phyloP scores from a whole-genome alignment of 306 rosid genomes.

The Vigna radiata region DNA sequence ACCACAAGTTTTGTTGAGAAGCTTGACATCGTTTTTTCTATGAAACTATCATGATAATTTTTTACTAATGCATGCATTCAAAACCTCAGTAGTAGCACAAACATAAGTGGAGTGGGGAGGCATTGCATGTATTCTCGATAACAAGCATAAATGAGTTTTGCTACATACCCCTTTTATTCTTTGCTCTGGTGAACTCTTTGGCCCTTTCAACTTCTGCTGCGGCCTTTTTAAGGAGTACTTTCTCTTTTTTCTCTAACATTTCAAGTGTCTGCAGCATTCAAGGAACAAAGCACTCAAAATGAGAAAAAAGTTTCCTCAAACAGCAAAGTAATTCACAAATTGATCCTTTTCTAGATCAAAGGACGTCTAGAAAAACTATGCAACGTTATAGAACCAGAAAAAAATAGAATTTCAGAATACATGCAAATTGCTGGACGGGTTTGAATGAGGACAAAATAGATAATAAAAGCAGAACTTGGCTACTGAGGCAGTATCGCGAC shows the following conservation, averaged over 20 bases:
- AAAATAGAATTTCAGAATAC: not conserved
- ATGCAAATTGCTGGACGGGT: not conserved
- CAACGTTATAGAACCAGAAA: not conserved
- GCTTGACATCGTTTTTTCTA: conserved; percentile 9
- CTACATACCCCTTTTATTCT: conserved; percentile 87
- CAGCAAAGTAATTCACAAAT: conserved; percentile 7
- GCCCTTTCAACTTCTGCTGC: conserved; percentile 88
- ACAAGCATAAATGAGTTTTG: conserved; percentile 30
- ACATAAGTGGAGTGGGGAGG: not conserved
- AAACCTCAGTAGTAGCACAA: conserved; percentile 12
- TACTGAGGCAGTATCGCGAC: not conserved
- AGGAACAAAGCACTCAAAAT: conserved; percentile 27
- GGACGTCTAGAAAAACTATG: not conserved
- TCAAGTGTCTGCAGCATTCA: conserved; percentile 80
- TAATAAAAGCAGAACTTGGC: not conserved
- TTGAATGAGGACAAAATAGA: not conserved
- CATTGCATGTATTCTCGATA: conserved; percentile 18
- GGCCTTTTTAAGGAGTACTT: conserved; percentile 81
- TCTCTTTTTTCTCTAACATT: conserved; percentile 99
- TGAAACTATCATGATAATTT: conserved; percentile 15
- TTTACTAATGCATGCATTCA: conserved; percentile 16
- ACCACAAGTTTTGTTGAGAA: not conserved
- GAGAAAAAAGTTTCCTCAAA: not conserved
- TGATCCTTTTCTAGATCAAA: not conserved
- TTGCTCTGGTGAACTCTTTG: conserved; percentile 80